Percentiles rank a stretch among this genome's conserved stretches.
Evolutionary conservation across 164 flowering plant species (phyloP).

Genomic region (Stephania japonica): DNA sequence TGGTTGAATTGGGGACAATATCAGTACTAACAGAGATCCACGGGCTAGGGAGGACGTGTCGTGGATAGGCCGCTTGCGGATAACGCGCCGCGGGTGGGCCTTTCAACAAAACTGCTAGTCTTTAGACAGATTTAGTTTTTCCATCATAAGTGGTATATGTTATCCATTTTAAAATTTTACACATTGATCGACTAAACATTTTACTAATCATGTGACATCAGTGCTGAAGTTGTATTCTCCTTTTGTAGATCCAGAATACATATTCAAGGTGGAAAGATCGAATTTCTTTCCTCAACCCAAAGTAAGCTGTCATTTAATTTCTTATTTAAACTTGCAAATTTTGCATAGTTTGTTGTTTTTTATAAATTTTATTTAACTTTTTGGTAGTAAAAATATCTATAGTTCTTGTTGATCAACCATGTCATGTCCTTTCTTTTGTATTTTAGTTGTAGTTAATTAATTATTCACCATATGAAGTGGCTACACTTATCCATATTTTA

Average conservation of each 20-base stretch:
- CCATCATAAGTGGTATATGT: neutral
- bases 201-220: neutral
- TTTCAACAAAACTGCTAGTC: neutral
- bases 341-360: neutral
- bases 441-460: neutral
- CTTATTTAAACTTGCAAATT: neutral
- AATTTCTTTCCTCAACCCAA: conserved; percentile 94
- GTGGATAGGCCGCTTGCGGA: too few relatives aligned
- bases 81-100: too few relatives aligned
- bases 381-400: neutral
- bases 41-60: too few relatives aligned
- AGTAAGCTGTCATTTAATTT: conserved; percentile 38
- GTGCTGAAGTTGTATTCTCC: conserved; percentile 1
- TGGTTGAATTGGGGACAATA: too few relatives aligned
- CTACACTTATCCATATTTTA: neutral
- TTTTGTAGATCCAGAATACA: conserved; percentile 79
- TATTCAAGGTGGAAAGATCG: conserved; percentile 65
- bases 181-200: neutral
- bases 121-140: neutral
- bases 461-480: neutral
- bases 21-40: too few relatives aligned
- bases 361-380: neutral
- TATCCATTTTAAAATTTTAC: neutral
- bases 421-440: neutral
- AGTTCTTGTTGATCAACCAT: neutral